Conservation (phyloP, 306 rosid genomes). For the Abrus pulchellus region DNA sequence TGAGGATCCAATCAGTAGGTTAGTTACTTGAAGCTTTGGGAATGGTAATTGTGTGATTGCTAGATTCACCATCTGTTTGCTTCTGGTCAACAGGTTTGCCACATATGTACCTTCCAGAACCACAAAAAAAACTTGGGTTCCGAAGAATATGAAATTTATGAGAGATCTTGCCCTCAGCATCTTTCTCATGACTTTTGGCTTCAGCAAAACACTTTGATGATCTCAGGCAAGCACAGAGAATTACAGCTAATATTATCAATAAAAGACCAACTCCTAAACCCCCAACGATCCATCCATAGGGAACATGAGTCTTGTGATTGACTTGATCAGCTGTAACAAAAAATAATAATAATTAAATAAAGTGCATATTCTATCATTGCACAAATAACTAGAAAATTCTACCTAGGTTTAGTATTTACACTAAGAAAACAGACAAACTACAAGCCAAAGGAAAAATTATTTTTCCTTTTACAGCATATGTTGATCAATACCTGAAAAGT, state of each 20-base stretch:
- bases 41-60: constrained; percentile 59
- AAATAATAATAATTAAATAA: constrained; percentile 21
- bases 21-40: constrained; percentile 77
- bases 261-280: constrained; percentile 75
- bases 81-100: constrained; percentile 73
- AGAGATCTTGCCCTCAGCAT: constrained; percentile 63
- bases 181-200: constrained; percentile 64
- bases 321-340: constrained; percentile 61
- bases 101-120: constrained; percentile 84
- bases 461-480: constrained; percentile 20
- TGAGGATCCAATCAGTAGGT: constrained; percentile 32
- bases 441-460: background rate
- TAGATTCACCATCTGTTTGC: constrained; percentile 74
- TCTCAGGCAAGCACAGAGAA: constrained; percentile 66
- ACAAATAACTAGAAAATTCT: constrained; percentile 28
- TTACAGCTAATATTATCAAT: constrained; percentile 65
- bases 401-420: constrained; percentile 5
- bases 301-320: constrained; percentile 72
- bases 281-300: constrained; percentile 88
- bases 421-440: constrained; percentile 14
- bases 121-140: constrained; percentile 88
- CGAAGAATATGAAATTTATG: constrained; percentile 89
- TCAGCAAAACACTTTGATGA: constrained; percentile 68
- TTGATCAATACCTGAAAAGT: constrained; percentile 65
- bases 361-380: constrained; percentile 15